Conservation (phyloP, 2,329 filamentous ascomycete species). For the Catunica adiposa region DNA sequence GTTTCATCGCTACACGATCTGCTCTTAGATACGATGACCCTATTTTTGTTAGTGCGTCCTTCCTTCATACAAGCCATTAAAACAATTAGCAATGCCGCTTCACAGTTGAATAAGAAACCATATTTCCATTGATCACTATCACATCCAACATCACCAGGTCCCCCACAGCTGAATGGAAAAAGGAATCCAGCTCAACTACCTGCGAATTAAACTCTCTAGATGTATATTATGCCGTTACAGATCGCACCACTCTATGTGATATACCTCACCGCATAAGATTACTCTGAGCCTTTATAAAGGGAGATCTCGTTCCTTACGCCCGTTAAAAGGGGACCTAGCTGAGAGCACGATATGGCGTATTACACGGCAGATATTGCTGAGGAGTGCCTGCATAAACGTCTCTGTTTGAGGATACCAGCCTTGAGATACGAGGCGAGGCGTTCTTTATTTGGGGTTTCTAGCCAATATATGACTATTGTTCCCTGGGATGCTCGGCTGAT, state of each 20-base stretch:
- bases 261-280: too few relatives aligned
- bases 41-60: background rate
- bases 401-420: background rate
- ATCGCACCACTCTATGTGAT: too few relatives aligned
- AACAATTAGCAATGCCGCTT: background rate
- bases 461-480: background rate
- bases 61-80: background rate
- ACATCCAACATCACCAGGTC: background rate
- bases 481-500: background rate
- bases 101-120: background rate
- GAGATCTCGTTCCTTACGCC: background rate
- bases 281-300: too few relatives aligned
- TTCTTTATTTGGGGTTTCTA: too few relatives aligned
- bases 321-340: background rate
- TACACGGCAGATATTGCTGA: background rate
- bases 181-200: background rate
- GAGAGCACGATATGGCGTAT: background rate
- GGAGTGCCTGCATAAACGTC: conserved; percentile 4
- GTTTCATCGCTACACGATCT: too few relatives aligned
- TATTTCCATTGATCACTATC: background rate
- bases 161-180: background rate
- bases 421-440: background rate
- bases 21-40: too few relatives aligned
- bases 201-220: too few relatives aligned
- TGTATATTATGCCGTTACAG: too few relatives aligned